Base-by-base conservation (phyloP, 179 eudicot species). In the Actinidia chinensis region DNA sequence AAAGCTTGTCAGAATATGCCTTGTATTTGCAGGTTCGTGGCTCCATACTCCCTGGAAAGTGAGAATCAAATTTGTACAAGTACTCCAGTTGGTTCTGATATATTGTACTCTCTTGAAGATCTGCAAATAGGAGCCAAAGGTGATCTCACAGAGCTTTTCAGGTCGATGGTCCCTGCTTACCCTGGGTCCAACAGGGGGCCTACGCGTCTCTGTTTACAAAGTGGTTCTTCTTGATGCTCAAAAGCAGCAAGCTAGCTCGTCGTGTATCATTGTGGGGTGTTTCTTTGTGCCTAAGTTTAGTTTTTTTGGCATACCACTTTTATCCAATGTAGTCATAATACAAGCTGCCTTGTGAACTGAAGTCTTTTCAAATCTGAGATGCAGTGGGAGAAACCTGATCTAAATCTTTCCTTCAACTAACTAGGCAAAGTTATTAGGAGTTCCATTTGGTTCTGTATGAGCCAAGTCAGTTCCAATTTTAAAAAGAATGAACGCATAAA, bases 211-310 rank as follows among this genome's bases (percentile, higher is more conserved):
- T 80, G 85, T 23, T n/a, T 96, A 94, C 83, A 88, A 74, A 84
- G 90, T 92, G 71, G 90, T 96, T 69, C 92, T 96, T 80, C 93
- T 94, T 74, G 99, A 96, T 88, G 96, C 98, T 76, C 84, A 79
- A 78, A n/a, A n/a, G n/a, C 83, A 77, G 69, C 83, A 85, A 64
- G 78, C 88, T 78, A 86, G 68, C 23, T 80, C 92, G 40, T 92
- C 79, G 13, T 75, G 23, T 96, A 92, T 86, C 84, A 81, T 69
- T 96, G 89, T 85, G 99, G 90, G 55, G 92, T 91, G 76, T 88
- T 96, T 80, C 89, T 96, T n/a, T 80, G 98, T 94, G 58, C 97
- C 97, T 44, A 90, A 86, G 92, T 98, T 95, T 82, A 68, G 88
- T 76, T 13, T 50, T n/a, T 73, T 18, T 18, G 40, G 76, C 18